These are phyloP conservation scores for Lentinus tigrinus DNA, from an alignment of 768 basidiomycete genomes.

Conservation along the genomic window DNA sequence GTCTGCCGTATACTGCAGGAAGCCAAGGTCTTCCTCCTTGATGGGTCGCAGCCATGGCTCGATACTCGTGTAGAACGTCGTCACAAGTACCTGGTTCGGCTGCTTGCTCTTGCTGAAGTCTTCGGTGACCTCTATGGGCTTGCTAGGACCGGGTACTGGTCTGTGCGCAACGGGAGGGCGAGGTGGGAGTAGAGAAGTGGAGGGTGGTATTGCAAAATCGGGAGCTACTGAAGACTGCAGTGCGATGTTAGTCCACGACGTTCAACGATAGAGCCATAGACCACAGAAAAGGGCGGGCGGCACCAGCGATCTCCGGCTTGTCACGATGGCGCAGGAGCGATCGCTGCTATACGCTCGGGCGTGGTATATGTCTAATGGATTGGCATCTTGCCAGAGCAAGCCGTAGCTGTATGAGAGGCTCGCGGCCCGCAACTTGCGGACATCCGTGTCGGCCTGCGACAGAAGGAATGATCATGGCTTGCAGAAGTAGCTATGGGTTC, in stretches of 20 bases:
- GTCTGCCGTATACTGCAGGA: constrained; percentile 87
- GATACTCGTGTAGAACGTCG: constrained; percentile 83
- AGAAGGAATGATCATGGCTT: too few relatives aligned
- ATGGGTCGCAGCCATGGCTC: constrained; percentile 89
- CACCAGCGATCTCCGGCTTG: too few relatives aligned
- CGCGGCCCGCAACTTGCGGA: too few relatives aligned
- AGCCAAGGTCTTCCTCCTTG: constrained; percentile 94
- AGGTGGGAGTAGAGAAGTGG: constrained; percentile 49
- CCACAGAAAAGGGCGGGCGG: too few relatives aligned
- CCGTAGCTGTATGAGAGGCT: too few relatives aligned
- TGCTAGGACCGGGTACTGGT: constrained; percentile 79
- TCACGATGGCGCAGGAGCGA: too few relatives aligned
- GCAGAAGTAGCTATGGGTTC: too few relatives aligned
- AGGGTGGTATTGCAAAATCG: constrained; percentile 60
- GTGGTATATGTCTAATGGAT: too few relatives aligned
- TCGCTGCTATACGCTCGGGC: too few relatives aligned
- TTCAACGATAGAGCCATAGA: too few relatives aligned
- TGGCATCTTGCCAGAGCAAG: too few relatives aligned
- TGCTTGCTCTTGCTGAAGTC: constrained; percentile 87
- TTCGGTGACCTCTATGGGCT: constrained; percentile 77
- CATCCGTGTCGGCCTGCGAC: too few relatives aligned
- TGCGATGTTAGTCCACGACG: not conserved
- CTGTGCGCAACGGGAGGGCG: constrained; percentile 63
- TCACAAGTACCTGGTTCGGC: constrained; percentile 62
- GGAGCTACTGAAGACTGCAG: constrained; percentile 39